These are phyloP conservation scores for Calamus simplicifolius DNA, from an alignment of 176 grass and related monocot genomes.

Conservation along the genomic window DNA sequence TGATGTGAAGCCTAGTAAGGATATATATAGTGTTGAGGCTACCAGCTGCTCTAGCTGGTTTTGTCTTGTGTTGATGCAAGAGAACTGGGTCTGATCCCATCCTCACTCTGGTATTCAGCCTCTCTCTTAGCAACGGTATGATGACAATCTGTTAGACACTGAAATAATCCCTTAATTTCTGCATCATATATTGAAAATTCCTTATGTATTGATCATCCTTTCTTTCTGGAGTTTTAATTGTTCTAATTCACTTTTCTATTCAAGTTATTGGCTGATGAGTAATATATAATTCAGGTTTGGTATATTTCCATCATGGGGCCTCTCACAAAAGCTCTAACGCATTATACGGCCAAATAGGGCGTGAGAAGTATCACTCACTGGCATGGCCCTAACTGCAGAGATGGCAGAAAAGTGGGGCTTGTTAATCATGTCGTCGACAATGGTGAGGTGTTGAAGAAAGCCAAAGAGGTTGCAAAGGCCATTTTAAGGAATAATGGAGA, in stretches of 20 bases:
- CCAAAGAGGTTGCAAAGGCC: conserved; percentile 47
- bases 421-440: conserved; percentile 72
- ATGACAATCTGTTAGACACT: too few relatives aligned
- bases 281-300: conserved; percentile 57
- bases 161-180: too few relatives aligned
- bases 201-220: too few relatives aligned
- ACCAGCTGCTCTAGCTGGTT: too few relatives aligned
- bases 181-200: too few relatives aligned
- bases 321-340: conserved; percentile 86
- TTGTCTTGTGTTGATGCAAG: too few relatives aligned
- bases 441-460: conserved; percentile 55
- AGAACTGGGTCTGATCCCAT: too few relatives aligned
- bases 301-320: conserved; percentile 93
- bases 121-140: too few relatives aligned
- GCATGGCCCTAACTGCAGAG: conserved; percentile 60
- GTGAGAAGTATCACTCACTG: conserved; percentile 65
- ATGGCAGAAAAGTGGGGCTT: conserved; percentile 82
- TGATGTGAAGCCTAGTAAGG: too few relatives aligned
- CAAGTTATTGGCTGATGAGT: neutral
- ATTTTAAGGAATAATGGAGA: conserved; percentile 69
- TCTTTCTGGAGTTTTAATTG: too few relatives aligned
- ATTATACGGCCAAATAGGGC: conserved; percentile 73
- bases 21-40: too few relatives aligned
- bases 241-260: neutral
- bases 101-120: too few relatives aligned